phyloP scores from a whole-genome alignment of 768 basidiomycete species.

The Mycena polygramma region DNA sequence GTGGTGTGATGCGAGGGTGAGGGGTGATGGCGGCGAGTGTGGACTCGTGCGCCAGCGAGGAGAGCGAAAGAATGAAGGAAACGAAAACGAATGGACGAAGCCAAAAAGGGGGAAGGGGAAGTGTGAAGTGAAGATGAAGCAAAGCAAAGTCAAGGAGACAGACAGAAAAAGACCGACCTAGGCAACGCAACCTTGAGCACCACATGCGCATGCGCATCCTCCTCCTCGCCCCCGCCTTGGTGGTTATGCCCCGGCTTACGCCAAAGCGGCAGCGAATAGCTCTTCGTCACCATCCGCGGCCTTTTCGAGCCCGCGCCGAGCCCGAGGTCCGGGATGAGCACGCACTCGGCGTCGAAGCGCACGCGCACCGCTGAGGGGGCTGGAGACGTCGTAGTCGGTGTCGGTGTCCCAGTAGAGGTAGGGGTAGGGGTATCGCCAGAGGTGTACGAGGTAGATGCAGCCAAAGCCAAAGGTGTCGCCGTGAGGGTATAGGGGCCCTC shows the following conservation, averaged over 20 bases:
- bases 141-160: background rate
- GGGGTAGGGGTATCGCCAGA: too few species aligned
- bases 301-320: constrained; percentile 53
- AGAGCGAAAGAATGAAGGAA: too few species aligned
- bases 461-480: too few species aligned
- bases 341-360: constrained; percentile 79
- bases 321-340: constrained; percentile 74
- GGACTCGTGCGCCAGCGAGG: too few species aligned
- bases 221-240: too few species aligned
- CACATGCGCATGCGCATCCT: constrained; percentile 37
- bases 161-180: constrained; percentile 53
- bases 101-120: too few species aligned
- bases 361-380: constrained; percentile 50
- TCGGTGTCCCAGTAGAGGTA: too few species aligned
- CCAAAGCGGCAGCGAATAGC: constrained; percentile 79
- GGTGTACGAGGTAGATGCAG: background rate
- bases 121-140: too few species aligned
- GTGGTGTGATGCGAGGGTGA: background rate
- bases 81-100: too few species aligned
- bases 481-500: background rate
- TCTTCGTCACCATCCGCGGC: constrained; percentile 70
- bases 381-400: background rate
- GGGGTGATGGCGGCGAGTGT: too few species aligned
- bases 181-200: constrained; percentile 75
- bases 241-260: constrained; percentile 45